Conservation (phyloP, 352 stramenopile species). For the Pythium aristosporum region DNA sequence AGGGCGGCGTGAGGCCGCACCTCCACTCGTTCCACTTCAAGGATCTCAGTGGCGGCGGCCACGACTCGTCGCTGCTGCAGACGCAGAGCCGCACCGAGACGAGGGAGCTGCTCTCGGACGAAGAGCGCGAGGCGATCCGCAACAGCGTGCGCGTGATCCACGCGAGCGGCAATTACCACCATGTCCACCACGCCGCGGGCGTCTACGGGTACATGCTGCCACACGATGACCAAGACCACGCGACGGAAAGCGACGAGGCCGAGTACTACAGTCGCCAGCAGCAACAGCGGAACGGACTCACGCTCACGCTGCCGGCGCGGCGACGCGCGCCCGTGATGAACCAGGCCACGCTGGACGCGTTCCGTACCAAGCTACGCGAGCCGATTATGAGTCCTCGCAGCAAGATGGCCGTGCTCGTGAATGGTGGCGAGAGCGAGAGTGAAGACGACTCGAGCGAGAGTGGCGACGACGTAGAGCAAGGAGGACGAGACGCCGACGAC, state of each 20-base stretch:
- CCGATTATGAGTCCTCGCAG: conserved; percentile 64
- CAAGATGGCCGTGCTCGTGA: conserved; percentile 60
- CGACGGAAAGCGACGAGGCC: conserved; percentile 29
- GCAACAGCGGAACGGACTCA: background rate
- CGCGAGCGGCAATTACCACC: conserved; percentile 10
- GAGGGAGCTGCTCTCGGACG: conserved; percentile 26
- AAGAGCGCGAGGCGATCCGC: conserved; percentile 28
- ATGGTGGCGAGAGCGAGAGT: conserved; percentile 2
- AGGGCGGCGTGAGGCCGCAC: conserved; percentile 1
- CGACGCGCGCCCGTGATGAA: conserved; percentile 35
- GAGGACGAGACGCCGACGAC: too few relatives aligned
- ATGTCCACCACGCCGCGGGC: conserved; percentile 7
- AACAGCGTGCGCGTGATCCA: conserved; percentile 26
- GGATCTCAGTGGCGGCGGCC: background rate
- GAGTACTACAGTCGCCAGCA: conserved; percentile 27
- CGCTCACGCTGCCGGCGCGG: conserved; percentile 9
- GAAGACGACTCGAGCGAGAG: conserved; percentile 13
- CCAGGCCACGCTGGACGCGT: conserved; percentile 60
- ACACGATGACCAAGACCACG: conserved; percentile 18
- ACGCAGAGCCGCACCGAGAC: conserved; percentile 30
- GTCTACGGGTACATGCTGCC: conserved; percentile 17
- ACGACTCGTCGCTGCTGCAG: conserved; percentile 23
- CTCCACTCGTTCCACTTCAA: conserved; percentile 7
- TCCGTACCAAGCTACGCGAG: conserved; percentile 68
- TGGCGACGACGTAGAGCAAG: background rate